Evolutionary conservation across 2,329 filamentous ascomycete genomes (phyloP).

Genomic region (Hawksworthiomyces lignivorus): DNA sequence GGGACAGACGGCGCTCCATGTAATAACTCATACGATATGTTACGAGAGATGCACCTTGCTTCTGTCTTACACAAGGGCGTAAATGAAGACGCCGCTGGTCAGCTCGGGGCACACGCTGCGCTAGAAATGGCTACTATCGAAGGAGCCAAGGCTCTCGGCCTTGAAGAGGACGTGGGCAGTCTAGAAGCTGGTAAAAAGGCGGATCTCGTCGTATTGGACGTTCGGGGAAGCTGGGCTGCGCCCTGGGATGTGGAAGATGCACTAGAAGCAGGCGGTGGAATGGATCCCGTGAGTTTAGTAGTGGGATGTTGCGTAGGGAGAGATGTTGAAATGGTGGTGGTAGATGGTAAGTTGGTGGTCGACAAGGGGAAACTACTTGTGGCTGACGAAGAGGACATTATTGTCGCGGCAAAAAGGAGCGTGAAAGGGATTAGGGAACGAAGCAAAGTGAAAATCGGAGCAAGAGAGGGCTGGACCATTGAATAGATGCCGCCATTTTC

Average conservation of each 20-base stretch:
- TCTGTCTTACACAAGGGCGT: conserved; percentile 39
- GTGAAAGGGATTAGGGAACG: background rate
- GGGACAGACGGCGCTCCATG: conserved; percentile 48
- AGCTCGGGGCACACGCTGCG: conserved; percentile 35
- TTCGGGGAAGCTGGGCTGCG: conserved; percentile 15
- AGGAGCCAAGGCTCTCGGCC: conserved; percentile 38
- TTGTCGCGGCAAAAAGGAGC: background rate
- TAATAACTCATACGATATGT: conserved; percentile 43
- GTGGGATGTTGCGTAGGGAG: conserved; percentile 18
- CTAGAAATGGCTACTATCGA: conserved; percentile 45
- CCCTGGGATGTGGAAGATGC: conserved; percentile 26
- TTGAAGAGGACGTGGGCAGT: conserved; percentile 30
- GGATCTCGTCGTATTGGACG: conserved; percentile 27
- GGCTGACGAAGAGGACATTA: conserved; percentile 18
- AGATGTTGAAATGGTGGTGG: conserved; percentile 20
- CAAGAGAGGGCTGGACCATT: background rate
- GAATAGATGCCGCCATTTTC: too few species aligned
- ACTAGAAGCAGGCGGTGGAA: too few species aligned
- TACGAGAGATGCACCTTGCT: conserved; percentile 45
- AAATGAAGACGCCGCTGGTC: conserved; percentile 31
- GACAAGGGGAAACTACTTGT: conserved; percentile 16
- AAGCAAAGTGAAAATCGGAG: too few species aligned
- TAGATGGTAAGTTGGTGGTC: conserved; percentile 21
- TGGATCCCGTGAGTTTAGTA: conserved; percentile 30
- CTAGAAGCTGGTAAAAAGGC: conserved; percentile 36